Evolutionary conservation across 2,329 filamentous ascomycete genomes (phyloP), one percentile per base, ranked within the genome.

Genomic region (Ampelomyces quisqualis): DNA sequence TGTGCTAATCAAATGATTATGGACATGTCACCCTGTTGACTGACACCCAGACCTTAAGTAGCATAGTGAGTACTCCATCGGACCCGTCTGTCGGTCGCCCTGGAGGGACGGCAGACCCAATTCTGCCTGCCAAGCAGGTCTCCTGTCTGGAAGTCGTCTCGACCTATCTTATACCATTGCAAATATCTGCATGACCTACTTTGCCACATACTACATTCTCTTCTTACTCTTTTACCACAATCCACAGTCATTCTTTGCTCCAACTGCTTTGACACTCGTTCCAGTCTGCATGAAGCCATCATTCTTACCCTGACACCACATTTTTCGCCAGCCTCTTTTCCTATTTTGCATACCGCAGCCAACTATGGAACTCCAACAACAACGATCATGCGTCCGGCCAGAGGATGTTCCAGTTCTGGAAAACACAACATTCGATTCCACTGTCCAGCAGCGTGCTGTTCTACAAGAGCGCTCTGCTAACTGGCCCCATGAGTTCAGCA

Each of bases 171-270:
- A 65, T 67, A 65, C 62, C 57, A 60, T 55, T 45, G 51, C 47
- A 54, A 49, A 29, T 42, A 35, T 52, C 49, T 57, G 47, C 48
- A 58, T 54, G 51, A 43, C 46, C 47, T 34, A 30, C 36, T 40
- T 49, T 43, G 47, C 53, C 48, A 50, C 45, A 53, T 53, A 55
- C 47, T 65, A 58, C 58, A 65, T 66, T 58, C 50, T 57, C 55
- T 57, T 55, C 53, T 51, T 60, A 45, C 37, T 48, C 38, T 35
- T 56, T 55, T 48, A 53, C 47, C 55, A 58, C 59, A 57, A 66
- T 65, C 58, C 52, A 49, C 54, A 70, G 68, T 71, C 70, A 70
- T 69, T 73, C 69, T 62, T 73, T 64, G 59, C 63, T 66, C 67
- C 64, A 68, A 64, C 65, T 57, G 55, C 65, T 62, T 65, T 52